A percentile compares a stretch with the other conserved stretches of the same genome.
phyloP scores from a whole-genome alignment of 2,329 filamentous ascomycete species.

The Talaromyces sp. region DNA sequence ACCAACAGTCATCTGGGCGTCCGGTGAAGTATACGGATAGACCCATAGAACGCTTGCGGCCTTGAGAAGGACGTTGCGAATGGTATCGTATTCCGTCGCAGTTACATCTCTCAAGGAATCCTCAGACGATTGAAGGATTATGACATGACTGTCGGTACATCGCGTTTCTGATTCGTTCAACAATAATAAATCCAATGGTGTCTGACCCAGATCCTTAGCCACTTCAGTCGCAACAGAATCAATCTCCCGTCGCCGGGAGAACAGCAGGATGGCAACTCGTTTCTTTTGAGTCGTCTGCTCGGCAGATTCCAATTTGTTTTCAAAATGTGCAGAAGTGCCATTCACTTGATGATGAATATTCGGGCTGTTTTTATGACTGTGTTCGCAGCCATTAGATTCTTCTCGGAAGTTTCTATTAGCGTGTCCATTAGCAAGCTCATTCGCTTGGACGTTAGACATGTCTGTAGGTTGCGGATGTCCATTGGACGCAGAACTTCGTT shows the following conservation, averaged over 20 bases:
- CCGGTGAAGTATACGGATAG: slow-evolving; percentile 23
- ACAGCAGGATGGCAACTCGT: not conserved
- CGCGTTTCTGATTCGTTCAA: not conserved
- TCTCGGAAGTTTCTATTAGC: not conserved
- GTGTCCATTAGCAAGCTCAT: not conserved
- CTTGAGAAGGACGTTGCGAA: slow-evolving; percentile 23
- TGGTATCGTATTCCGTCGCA: not conserved
- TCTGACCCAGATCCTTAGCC: not conserved
- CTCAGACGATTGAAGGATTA: slow-evolving; percentile 10
- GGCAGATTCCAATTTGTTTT: not conserved
- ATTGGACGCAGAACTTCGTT: not conserved
- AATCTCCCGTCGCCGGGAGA: not conserved
- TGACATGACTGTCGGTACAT: not conserved
- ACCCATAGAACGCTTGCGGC: slow-evolving; percentile 26
- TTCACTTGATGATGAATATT: not conserved
- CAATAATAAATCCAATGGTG: not conserved
- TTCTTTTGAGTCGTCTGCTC: not conserved
- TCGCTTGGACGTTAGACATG: not conserved
- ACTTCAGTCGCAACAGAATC: not conserved
- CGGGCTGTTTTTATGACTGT: not conserved
- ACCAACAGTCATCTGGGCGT: slow-evolving; percentile 29
- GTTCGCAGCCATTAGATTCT: not conserved
- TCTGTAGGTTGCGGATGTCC: not conserved
- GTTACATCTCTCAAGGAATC: not conserved
- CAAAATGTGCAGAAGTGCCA: not conserved